These are phyloP conservation scores for Plasmodium gonderi DNA, from an alignment of 169 alveolate species.

Conservation along the genomic window DNA sequence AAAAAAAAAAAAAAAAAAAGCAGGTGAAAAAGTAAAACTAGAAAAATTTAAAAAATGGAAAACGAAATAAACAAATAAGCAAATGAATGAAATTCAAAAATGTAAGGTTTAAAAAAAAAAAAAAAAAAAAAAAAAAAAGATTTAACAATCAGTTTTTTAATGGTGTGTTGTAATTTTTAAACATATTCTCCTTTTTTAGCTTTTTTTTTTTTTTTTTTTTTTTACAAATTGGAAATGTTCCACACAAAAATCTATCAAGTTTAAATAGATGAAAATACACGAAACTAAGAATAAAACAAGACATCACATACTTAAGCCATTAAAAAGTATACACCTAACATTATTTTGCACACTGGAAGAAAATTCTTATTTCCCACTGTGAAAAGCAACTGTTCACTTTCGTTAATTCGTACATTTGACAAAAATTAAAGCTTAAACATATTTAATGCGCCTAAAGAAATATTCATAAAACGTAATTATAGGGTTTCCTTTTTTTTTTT, in stretches of 20 bases:
- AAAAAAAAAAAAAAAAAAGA: not conserved
- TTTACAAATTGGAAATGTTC: not conserved
- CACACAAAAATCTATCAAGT: not conserved
- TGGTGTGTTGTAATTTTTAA: not conserved
- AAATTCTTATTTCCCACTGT: not conserved
- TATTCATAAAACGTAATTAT: not conserved
- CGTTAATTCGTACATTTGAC: not conserved
- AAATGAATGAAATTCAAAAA: not conserved
- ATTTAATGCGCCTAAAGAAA: not conserved
- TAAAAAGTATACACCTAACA: not conserved
- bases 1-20: not conserved
- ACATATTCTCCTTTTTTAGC: not conserved
- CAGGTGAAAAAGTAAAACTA: no score
- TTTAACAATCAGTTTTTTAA: not conserved
- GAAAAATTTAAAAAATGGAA: not conserved
- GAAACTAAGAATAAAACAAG: conserved; percentile 2
- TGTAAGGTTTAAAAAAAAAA: not conserved
- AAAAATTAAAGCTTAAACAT: not conserved
- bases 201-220: not conserved
- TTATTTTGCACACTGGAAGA: not conserved
- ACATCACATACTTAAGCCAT: not conserved
- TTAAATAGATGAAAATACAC: not conserved
- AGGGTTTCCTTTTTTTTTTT: not conserved
- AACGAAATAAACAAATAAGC: not conserved
- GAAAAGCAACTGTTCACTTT: not conserved